Conservation (phyloP, 1,139 yeast genomes). For the Yamadazyma atlantica region DNA sequence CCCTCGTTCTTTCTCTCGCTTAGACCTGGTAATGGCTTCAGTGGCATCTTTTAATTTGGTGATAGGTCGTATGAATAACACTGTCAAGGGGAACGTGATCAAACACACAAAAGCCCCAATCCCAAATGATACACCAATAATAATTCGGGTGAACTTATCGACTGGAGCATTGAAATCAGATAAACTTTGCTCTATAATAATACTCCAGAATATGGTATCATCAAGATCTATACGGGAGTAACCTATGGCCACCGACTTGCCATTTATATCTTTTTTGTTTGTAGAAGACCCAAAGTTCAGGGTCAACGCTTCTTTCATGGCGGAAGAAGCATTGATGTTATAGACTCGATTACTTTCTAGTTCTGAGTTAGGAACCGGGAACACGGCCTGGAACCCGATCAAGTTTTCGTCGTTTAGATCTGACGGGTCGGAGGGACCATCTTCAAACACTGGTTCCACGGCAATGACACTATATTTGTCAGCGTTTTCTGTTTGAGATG, state of each 20-base stretch:
- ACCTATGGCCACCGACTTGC: slow-evolving; percentile 64
- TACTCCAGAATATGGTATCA: slow-evolving; percentile 65
- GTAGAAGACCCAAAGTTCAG: slow-evolving; percentile 49
- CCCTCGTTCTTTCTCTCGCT: slow-evolving; percentile 23
- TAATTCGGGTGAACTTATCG: slow-evolving; percentile 59
- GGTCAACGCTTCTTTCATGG: slow-evolving; percentile 41
- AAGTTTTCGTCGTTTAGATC: too few species aligned
- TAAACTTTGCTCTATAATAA: slow-evolving; percentile 66
- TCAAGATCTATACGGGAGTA: slow-evolving; percentile 55
- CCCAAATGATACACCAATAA: slow-evolving; percentile 77
- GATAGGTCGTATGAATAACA: slow-evolving; percentile 83
- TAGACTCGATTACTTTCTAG: slow-evolving; percentile 26
- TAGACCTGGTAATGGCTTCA: slow-evolving; percentile 51
- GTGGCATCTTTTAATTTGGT: slow-evolving; percentile 81
- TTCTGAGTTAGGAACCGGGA: slow-evolving; percentile 24
- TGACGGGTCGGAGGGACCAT: too few species aligned
- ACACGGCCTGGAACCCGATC: slow-evolving; percentile 36
- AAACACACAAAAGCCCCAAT: slow-evolving; percentile 74
- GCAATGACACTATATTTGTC: slow-evolving; percentile 36
- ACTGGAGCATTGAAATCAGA: slow-evolving; percentile 64
- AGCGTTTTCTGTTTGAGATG: slow-evolving; percentile 5
- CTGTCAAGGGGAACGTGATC: slow-evolving; percentile 78
- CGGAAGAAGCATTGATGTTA: slow-evolving; percentile 29
- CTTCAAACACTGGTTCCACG: slow-evolving; percentile 29
- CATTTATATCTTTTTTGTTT: slow-evolving; percentile 41